These are phyloP conservation scores for Wickerhamomyces bisporus DNA, from an alignment of 805 yeast genomes.

Conservation along the genomic window DNA sequence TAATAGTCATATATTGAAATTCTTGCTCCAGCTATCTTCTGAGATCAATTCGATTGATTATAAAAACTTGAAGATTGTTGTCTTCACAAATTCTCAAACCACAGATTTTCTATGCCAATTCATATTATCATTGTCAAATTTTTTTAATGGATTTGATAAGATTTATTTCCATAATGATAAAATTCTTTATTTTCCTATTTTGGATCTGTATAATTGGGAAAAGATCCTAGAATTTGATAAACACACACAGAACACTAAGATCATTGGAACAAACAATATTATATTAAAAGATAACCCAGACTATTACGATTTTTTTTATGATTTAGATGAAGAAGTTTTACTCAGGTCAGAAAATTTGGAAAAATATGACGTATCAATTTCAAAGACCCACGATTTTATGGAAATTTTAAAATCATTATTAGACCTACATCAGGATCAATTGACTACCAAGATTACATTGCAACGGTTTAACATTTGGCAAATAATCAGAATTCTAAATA, in stretches of 20 bases:
- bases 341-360: slow-evolving; percentile 5
- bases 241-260: slow-evolving; percentile 25
- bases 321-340: slow-evolving; percentile 47
- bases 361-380: slow-evolving; percentile 14
- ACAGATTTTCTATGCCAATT: slow-evolving; percentile 38
- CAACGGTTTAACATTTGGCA: slow-evolving; percentile 29
- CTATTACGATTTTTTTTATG: slow-evolving; percentile 58
- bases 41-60: slow-evolving; percentile 32
- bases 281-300: slow-evolving; percentile 49
- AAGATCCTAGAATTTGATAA: slow-evolving; percentile 26
- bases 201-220: slow-evolving; percentile 57
- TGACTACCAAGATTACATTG: slow-evolving; percentile 23
- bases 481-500: slow-evolving; percentile 23
- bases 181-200: slow-evolving; percentile 47
- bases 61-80: slow-evolving; percentile 35
- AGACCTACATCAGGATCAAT: slow-evolving; percentile 23
- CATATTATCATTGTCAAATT: slow-evolving; percentile 35
- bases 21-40: slow-evolving; percentile 28
- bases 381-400: slow-evolving; percentile 19
- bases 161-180: slow-evolving; percentile 38
- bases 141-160: slow-evolving; percentile 35
- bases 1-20: slow-evolving; percentile 21
- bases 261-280: slow-evolving; percentile 68
- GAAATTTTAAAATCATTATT: slow-evolving; percentile 9
- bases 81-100: slow-evolving; percentile 31